Evolutionary conservation across 768 basidiomycete species (phyloP).

Genomic region (Sutorius australiensis): DNA sequence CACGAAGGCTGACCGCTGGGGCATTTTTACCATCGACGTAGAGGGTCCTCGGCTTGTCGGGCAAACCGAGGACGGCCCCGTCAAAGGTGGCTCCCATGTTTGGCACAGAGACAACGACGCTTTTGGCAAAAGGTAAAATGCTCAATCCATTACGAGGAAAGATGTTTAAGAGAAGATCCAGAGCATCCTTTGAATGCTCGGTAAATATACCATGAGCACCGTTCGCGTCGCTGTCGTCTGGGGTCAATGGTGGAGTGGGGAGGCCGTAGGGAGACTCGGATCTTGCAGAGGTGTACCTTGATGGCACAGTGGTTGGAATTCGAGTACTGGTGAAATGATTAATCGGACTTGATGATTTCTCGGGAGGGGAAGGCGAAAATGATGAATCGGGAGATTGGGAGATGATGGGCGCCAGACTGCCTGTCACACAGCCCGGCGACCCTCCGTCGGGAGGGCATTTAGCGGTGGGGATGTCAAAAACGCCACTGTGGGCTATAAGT

Average conservation of each 20-base stretch:
- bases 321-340: slow-evolving; percentile 15
- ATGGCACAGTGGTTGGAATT: slow-evolving; percentile 31
- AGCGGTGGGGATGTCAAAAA: slow-evolving; percentile 85
- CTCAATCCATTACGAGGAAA: slow-evolving; percentile 71
- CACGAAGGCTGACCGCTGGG: slow-evolving; percentile 71
- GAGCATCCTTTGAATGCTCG: slow-evolving; percentile 56
- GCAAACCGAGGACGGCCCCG: slow-evolving; percentile 73
- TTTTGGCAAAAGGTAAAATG: slow-evolving; percentile 68
- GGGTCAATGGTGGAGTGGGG: slow-evolving; percentile 76
- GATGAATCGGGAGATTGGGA: slow-evolving; percentile 41
- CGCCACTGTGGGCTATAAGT: slow-evolving; percentile 61
- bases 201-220: slow-evolving; percentile 39
- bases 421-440: slow-evolving; percentile 96
- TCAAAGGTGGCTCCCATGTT: slow-evolving; percentile 69
- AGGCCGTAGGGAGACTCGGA: slow-evolving; percentile 39
- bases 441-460: slow-evolving; percentile 97
- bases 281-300: slow-evolving; percentile 44
- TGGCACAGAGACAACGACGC: slow-evolving; percentile 68
- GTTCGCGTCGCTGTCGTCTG: slow-evolving; percentile 56
- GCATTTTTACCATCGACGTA: slow-evolving; percentile 86
- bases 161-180: slow-evolving; percentile 73
- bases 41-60: slow-evolving; percentile 66
- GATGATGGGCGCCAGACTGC: slow-evolving; percentile 68
- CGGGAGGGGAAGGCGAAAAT: slow-evolving; percentile 29
- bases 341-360: slow-evolving; percentile 19